phyloP scores from a whole-genome alignment of 2,329 filamentous ascomycete genomes.

The Calonectria crousiana region DNA sequence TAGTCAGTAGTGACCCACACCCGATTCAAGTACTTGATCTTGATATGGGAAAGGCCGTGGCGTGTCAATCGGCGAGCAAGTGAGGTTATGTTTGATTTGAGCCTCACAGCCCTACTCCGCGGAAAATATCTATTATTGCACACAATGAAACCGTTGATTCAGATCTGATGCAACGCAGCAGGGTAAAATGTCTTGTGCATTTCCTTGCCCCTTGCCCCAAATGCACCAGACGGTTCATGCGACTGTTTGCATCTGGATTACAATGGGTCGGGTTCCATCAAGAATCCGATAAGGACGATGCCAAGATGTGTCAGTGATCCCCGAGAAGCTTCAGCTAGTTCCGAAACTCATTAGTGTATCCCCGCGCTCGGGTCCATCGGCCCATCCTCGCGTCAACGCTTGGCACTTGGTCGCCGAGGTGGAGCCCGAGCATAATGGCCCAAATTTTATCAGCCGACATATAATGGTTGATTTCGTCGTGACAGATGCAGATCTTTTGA shows the following conservation, averaged over 20 bases:
- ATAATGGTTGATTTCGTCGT: too few relatives aligned
- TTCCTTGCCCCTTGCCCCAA: not conserved
- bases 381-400: not conserved
- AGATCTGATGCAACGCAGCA: not conserved
- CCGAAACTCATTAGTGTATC: not conserved
- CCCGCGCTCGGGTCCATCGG: not conserved
- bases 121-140: not conserved
- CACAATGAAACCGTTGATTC: not conserved
- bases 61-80: too few relatives aligned
- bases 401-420: not conserved
- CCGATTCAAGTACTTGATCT: too few relatives aligned
- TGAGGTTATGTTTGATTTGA: not conserved
- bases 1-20: not conserved
- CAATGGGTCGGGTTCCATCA: not conserved
- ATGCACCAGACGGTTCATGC: not conserved
- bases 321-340: not conserved
- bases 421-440: not conserved
- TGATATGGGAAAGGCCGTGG: too few relatives aligned
- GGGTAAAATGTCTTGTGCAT: not conserved
- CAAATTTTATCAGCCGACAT: too few relatives aligned
- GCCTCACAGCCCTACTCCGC: not conserved
- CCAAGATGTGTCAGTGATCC: not conserved
- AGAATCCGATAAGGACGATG: not conserved
- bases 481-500: not conserved
- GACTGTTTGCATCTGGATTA: not conserved